phyloP scores from a whole-genome alignment of 2,329 filamentous ascomycete genomes.

The Ceratocystiopsis sp. region DNA sequence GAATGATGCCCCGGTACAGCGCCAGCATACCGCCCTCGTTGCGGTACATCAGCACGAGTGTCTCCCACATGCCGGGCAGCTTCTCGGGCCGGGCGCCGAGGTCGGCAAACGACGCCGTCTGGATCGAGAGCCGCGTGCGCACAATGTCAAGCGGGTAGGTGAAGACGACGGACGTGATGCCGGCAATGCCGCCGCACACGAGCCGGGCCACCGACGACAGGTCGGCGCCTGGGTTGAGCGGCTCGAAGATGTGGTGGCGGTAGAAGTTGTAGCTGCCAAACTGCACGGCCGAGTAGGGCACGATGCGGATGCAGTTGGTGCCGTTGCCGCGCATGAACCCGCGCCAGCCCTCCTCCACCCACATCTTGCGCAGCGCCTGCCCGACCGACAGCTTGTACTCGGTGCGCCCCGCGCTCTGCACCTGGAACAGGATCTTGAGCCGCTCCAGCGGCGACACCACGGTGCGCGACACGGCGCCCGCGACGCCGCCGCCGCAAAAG shows the following conservation, averaged over 20 bases:
- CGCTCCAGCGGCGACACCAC: constrained; percentile 92
- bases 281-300: constrained; percentile 94
- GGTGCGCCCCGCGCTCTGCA: constrained; percentile 76
- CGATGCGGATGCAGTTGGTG: constrained; percentile 94
- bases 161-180: constrained; percentile 85
- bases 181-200: constrained; percentile 77
- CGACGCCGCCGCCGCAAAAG: constrained; percentile 85
- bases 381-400: constrained; percentile 88
- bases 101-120: constrained; percentile 84
- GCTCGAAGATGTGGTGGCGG: constrained; percentile 64
- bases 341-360: constrained; percentile 88
- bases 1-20: constrained; percentile 86
- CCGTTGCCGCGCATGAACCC: constrained; percentile 97
- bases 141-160: constrained; percentile 98
- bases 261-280: constrained; percentile 98
- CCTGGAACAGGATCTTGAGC: constrained; percentile 93
- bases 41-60: constrained; percentile 70
- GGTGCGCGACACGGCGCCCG: constrained; percentile 91
- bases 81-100: constrained; percentile 47
- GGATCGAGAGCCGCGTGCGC: constrained; percentile 86
- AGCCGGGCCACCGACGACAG: constrained; percentile 60
- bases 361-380: constrained; percentile 86
- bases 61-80: constrained; percentile 83
- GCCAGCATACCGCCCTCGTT: constrained; percentile 70
- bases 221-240: constrained; percentile 48